Evolutionary conservation across 2,329 filamentous ascomycete genomes (phyloP).

Genomic region (Clarireedia paspali): DNA sequence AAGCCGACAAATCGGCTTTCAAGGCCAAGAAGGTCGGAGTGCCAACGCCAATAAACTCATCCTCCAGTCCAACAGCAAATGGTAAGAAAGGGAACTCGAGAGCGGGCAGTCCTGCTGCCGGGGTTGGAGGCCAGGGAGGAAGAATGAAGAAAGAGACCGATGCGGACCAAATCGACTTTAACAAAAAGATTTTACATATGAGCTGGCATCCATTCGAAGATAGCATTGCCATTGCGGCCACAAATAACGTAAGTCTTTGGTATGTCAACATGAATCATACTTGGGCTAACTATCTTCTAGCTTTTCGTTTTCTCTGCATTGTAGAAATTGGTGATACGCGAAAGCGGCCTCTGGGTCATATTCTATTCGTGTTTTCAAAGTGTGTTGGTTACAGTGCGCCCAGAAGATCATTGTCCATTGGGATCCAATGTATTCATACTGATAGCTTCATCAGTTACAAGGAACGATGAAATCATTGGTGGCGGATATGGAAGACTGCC

Average conservation of each 20-base stretch:
- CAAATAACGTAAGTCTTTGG: conserved; percentile 78
- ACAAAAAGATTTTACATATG: conserved; percentile 99
- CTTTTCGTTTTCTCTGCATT: conserved; percentile 74
- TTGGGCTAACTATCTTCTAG: conserved; percentile 32
- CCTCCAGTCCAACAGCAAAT: conserved; percentile 64
- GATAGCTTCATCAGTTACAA: conserved; percentile 21
- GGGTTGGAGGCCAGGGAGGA: conserved; percentile 68
- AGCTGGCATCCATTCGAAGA: conserved; percentile 99
- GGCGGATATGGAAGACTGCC: conserved; percentile 18
- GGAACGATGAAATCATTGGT: conserved; percentile 20
- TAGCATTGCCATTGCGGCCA: conserved; percentile 98
- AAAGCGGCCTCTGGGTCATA: conserved; percentile 25
- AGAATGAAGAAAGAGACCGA: conserved; percentile 99
- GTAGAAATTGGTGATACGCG: conserved; percentile 35
- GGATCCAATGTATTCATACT: conserved; percentile 16
- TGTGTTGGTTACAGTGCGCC: conserved; percentile 23
- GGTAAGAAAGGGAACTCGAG: conserved; percentile 84
- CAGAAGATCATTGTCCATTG: conserved; percentile 16
- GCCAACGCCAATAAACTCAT: conserved; percentile 87
- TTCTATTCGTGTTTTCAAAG: conserved; percentile 28
- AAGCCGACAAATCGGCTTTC: conserved; percentile 98
- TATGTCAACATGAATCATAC: too few species aligned
- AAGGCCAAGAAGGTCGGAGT: conserved; percentile 99
- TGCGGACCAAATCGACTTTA: conserved; percentile 98
- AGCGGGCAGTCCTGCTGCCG: conserved; percentile 77